phyloP scores from a whole-genome alignment of 805 yeast genomes.

The Yamadazyma ubonensis region DNA sequence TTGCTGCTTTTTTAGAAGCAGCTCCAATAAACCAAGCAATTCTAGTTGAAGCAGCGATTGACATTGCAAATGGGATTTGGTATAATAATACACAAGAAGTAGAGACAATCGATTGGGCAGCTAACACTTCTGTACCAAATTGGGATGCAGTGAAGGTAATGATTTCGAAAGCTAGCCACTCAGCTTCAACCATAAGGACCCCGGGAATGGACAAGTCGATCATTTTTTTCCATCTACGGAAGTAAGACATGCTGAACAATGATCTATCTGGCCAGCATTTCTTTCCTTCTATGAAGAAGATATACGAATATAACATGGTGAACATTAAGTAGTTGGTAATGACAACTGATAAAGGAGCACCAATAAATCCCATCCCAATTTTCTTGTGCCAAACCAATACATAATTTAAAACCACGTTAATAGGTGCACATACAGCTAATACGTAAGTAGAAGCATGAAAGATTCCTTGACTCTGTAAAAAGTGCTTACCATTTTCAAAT shows the following conservation, averaged over 20 bases:
- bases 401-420: constrained; percentile 67
- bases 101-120: constrained; percentile 71
- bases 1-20: constrained; percentile 42
- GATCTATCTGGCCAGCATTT: constrained; percentile 42
- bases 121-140: constrained; percentile 63
- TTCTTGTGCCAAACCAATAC: constrained; percentile 61
- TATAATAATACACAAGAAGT: constrained; percentile 67
- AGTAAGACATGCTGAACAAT: constrained; percentile 24
- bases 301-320: constrained; percentile 48
- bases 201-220: constrained; percentile 68
- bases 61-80: constrained; percentile 74
- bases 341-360: constrained; percentile 76
- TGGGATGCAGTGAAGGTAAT: constrained; percentile 67
- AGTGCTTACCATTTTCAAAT: constrained; percentile 73
- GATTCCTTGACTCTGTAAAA: constrained; percentile 72
- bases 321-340: constrained; percentile 74
- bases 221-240: constrained; percentile 63
- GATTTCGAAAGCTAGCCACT: constrained; percentile 76
- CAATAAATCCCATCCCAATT: constrained; percentile 63
- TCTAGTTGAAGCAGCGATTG: constrained; percentile 74
- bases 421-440: constrained; percentile 67
- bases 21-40: constrained; percentile 78
- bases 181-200: constrained; percentile 72
- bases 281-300: constrained; percentile 43
- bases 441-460: constrained; percentile 80